phyloP scores from a whole-genome alignment of 805 yeast species.

The Tetrapisispora nanseiensis region DNA sequence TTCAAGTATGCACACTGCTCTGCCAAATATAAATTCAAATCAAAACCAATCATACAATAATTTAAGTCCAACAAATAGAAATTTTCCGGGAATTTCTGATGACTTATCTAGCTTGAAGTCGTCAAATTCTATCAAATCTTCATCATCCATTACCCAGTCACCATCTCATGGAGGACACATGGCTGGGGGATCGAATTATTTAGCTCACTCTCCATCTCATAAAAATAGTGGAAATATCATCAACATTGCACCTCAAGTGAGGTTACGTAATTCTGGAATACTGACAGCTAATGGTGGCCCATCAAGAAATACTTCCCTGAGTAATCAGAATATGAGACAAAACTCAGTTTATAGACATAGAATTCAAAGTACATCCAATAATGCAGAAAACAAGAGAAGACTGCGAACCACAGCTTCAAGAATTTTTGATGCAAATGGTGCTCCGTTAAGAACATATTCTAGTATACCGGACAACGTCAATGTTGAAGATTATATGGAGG shows the following conservation, averaged over 20 bases:
- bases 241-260: neutral
- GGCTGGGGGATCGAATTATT: conserved; percentile 11
- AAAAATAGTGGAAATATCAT: neutral
- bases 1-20: conserved; percentile 1
- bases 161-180: conserved; percentile 22
- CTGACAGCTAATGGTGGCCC: neutral
- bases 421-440: conserved; percentile 62
- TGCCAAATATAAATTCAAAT: conserved; percentile 5
- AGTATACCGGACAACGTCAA: conserved; percentile 55
- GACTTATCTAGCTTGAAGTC: conserved; percentile 17
- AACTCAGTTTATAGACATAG: conserved; percentile 1
- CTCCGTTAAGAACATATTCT: conserved; percentile 62
- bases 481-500: conserved; percentile 34
- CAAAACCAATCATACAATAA: neutral
- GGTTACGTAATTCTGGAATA: neutral
- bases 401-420: conserved; percentile 63
- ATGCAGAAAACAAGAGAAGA: conserved; percentile 24
- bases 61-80: conserved; percentile 2
- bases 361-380: conserved; percentile 3
- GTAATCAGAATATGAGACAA: conserved; percentile 1
- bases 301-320: conserved; percentile 1
- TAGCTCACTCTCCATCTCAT: conserved; percentile 1
- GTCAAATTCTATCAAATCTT: conserved; percentile 15
- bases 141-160: conserved; percentile 13
- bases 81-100: conserved; percentile 5